Base-by-base conservation (phyloP, 768 basidiomycete species). In the Lentinula lateritia region DNA sequence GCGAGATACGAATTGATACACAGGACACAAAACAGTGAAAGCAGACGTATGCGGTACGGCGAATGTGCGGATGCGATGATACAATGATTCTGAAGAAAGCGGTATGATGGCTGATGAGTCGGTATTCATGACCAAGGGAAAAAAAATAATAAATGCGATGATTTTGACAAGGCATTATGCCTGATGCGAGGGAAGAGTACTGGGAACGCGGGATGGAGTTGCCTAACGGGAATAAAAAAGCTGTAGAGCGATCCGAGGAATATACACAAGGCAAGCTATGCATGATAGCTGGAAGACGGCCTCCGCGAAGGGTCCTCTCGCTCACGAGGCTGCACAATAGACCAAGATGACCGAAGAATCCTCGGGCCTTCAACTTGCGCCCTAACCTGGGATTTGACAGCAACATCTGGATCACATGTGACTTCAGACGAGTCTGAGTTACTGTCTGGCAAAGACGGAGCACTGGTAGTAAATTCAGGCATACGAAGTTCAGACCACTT, bases 401-500 rank as follows among this genome's bases (percentile, higher is more conserved):
- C 2, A 23, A 16, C 46, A 23, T 48, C 46, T 23, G 46, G 23
- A 12, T 48, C 46, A 20, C 6, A 18, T 28, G 6, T 8, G 46
- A 5, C 20, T 23, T 48, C 46, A 12, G 46, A 39, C 7, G 38
- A 39, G 7, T 13, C 38, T 39, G 38, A 48, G 12, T 20, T n/a
- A 20, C 18, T 7, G 9, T 48, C 32, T 35, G 50, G 16, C 50
- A 32, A 36, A 9, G 35, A 13, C 16, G 50, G 10, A 15, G 35
- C 36, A 38, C 34, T 8, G 28, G 43, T 52, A 48, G 53, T 59
- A 61, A 76, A 78, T 34, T 67, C 73, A 52, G 77, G 73, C 16
- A 67, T 55, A 61, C 72, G 72, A 36, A 80, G 70, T 48, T 76
- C 77, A 46, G 76, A 72, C 80, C 80, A 80, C 58, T 69, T 75